Conservation (phyloP, 208 protist species). For the Wallacemonas collosoma region DNA sequence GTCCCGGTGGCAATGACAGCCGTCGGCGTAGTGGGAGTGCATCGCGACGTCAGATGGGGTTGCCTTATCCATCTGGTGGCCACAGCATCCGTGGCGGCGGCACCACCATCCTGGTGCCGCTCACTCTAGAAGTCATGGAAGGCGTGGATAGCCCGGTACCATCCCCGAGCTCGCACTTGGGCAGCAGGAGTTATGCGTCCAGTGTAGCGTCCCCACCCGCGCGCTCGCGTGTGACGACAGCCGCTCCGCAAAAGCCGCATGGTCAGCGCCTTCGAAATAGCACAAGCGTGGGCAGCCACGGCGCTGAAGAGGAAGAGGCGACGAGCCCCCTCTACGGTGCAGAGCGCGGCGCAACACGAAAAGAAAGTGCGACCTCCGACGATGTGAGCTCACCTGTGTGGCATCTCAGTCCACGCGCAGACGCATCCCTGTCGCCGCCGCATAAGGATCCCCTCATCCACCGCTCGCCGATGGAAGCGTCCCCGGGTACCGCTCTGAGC, state of each 20-base stretch:
- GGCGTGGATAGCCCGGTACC: background rate
- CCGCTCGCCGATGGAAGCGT: background rate
- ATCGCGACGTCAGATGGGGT: too few relatives aligned
- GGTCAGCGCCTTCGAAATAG: background rate
- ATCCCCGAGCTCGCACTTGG: background rate
- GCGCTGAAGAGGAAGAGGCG: background rate
- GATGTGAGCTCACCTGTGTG: constrained; percentile 5
- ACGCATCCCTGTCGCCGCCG: background rate
- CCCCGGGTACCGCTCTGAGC: background rate
- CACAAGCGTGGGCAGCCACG: background rate
- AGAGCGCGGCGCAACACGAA: background rate
- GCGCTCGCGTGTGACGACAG: background rate
- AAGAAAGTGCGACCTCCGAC: background rate
- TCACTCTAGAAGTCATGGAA: constrained; percentile 1
- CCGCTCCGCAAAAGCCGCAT: background rate
- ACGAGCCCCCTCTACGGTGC: background rate
- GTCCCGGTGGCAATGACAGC: too few relatives aligned
- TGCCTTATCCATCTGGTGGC: too few relatives aligned
- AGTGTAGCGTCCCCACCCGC: background rate
- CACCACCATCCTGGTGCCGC: constrained; percentile 1
- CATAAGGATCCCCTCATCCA: background rate
- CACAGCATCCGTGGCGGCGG: background rate
- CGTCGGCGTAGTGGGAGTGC: background rate
- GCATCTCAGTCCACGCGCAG: constrained; percentile 1
- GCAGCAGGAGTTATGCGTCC: background rate